These are phyloP conservation scores for Dichomitus squalens DNA, from an alignment of 1,284 basidiomycete genomes.

Conservation along the genomic window DNA sequence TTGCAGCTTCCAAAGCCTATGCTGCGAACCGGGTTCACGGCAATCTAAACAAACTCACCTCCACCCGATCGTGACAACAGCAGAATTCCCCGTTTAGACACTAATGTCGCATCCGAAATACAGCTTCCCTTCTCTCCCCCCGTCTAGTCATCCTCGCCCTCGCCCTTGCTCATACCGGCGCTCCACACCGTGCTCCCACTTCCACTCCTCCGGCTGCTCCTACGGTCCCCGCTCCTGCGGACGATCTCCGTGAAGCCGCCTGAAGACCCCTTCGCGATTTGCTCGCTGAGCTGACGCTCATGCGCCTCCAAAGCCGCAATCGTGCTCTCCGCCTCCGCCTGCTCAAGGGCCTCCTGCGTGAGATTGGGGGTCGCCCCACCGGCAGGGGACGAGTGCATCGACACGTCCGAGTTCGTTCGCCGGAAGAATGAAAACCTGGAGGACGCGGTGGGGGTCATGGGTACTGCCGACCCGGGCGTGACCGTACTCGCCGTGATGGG, in stretches of 20 bases:
- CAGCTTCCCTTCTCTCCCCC: constrained; percentile 6
- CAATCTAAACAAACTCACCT: constrained; percentile 19
- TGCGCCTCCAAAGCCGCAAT: constrained; percentile 75
- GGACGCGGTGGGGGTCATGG: constrained; percentile 30
- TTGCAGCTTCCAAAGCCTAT: not conserved
- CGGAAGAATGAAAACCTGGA: constrained; percentile 76
- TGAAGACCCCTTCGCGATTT: constrained; percentile 71
- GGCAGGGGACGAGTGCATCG: constrained; percentile 46
- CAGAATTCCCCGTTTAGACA: constrained; percentile 10
- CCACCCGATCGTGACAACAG: not conserved
- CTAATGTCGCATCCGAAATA: constrained; percentile 13
- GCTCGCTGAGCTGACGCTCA: constrained; percentile 70
- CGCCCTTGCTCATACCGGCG: constrained; percentile 71
- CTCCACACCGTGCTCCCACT: constrained; percentile 82
- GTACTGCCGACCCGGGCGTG: constrained; percentile 26
- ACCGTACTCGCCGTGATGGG: constrained; percentile 38
- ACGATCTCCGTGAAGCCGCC: constrained; percentile 80
- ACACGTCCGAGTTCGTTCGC: constrained; percentile 48
- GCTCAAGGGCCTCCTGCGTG: constrained; percentile 75
- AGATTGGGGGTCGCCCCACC: constrained; percentile 46
- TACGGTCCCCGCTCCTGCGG: constrained; percentile 45
- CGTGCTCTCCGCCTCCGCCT: constrained; percentile 72
- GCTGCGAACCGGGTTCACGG: constrained; percentile 4
- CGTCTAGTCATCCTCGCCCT: constrained; percentile 40
- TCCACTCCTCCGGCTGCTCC: constrained; percentile 60